Base-by-base conservation (phyloP, 352 stramenopile species). In the Albugo candida region DNA sequence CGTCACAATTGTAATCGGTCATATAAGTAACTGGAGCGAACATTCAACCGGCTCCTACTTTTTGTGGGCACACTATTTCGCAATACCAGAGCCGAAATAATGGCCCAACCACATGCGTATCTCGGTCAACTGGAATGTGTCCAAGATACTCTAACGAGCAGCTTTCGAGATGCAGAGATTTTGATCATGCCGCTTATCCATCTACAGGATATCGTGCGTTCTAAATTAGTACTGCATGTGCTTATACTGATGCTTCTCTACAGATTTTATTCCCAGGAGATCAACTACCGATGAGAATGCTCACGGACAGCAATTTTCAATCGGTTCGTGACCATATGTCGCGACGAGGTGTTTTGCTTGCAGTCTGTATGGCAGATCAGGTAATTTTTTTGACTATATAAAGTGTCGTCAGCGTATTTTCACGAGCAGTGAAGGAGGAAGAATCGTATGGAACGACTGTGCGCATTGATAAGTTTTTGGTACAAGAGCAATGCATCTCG, bases 211-310 rank as follows among this genome's bases (percentile, higher is more conserved):
- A 82, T 84, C 48, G 78, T 92, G 60, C 37, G 64, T 61, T 12
- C 21, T 17, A 1, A 18, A 20, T 27, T 21, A 2, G 20, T 48
- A 16, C 34, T 17, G 13, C 41, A 27, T 17, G 17, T 13, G 27
- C 31, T 20, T n/a, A 11, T 54, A 1, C 34, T 21, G 2, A 31
- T 13, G 14, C 36, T 6, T 27, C 13, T 11, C 14, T 16, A 36
- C 46, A 91, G 75, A 70, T 91, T 47, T 62, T 91, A 16, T 91
- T 91, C 52, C 78, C 78, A 14, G 75, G 77, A 12, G 75, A 87
- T 35, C 68, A 81, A 48, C 51, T 91, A 2, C 75, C 78, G 17
- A 51, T 91, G 54, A 65, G 78, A 5, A 62, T 87, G 65, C 62
- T 91, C 1, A 80, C 74, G 0, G 63, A 75, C 24, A 67, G 60